A percentile compares a stretch with the other conserved stretches of the same genome.
phyloP scores from a whole-genome alignment of 2,329 filamentous ascomycete species.

The Penicillium sp. region DNA sequence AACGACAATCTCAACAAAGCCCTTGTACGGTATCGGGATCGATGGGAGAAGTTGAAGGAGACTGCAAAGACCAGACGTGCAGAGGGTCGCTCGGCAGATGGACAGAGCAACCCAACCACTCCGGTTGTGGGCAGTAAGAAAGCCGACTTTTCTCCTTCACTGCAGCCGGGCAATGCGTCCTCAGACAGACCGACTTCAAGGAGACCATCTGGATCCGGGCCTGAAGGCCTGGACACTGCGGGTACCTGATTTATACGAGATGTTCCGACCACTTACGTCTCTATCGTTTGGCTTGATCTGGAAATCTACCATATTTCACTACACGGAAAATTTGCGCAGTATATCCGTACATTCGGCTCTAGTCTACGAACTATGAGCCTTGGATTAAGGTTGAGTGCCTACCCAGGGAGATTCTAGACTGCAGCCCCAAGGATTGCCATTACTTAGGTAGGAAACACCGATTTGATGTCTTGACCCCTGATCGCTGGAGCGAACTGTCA shows the following conservation, averaged over 20 bases:
- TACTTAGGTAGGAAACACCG: no score
- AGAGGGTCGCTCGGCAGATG: slow-evolving; percentile 23
- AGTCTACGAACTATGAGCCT: no score
- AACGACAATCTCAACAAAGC: slow-evolving; percentile 61
- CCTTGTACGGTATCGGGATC: slow-evolving; percentile 60
- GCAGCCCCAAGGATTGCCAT: no score
- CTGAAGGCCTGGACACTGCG: background rate
- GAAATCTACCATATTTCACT: background rate
- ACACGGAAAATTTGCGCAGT: background rate
- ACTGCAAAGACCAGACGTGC: slow-evolving; percentile 53
- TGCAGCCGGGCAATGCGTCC: slow-evolving; percentile 8
- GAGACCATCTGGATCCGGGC: slow-evolving; percentile 1
- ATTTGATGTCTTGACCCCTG: no score
- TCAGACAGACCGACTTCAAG: background rate
- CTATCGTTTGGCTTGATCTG: background rate
- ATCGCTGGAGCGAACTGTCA: no score
- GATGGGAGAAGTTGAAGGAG: slow-evolving; percentile 70
- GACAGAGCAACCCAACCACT: slow-evolving; percentile 10
- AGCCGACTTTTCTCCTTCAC: slow-evolving; percentile 11
- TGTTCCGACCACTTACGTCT: background rate
- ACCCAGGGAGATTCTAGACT: no score
- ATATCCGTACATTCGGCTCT: no score
- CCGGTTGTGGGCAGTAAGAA: slow-evolving; percentile 5
- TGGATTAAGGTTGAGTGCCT: no score
- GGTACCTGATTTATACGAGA: background rate